These are phyloP conservation scores for Erythrobasidium hasegawianum DNA, from an alignment of 1,284 basidiomycete genomes.

Conservation along the genomic window DNA sequence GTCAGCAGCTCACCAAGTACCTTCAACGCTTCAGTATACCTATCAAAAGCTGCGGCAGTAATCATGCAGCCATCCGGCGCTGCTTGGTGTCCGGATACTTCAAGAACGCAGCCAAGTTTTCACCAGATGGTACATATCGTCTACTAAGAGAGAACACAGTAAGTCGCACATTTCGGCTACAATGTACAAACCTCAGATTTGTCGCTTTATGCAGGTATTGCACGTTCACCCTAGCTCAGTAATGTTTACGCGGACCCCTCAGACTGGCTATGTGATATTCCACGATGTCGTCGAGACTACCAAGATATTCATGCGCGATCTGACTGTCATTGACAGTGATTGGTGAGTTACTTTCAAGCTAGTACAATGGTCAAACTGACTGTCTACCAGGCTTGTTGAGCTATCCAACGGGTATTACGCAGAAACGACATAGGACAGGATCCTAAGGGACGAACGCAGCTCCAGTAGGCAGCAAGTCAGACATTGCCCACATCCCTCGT, in stretches of 20 bases:
- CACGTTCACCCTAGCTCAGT: slow-evolving; percentile 92
- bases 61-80: slow-evolving; percentile 60
- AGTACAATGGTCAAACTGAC: background rate
- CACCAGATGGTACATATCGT: slow-evolving; percentile 56
- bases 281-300: slow-evolving; percentile 95
- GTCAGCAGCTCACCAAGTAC: slow-evolving; percentile 86
- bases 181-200: background rate
- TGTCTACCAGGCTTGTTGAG: slow-evolving; percentile 24
- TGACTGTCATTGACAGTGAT: slow-evolving; percentile 56
- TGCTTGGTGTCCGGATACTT: slow-evolving; percentile 91
- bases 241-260: slow-evolving; percentile 84
- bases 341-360: slow-evolving; percentile 50
- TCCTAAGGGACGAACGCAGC: too few species aligned
- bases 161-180: slow-evolving; percentile 49
- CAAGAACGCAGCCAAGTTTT: slow-evolving; percentile 79
- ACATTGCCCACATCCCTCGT: too few species aligned
- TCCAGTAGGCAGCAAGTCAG: too few species aligned
- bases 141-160: slow-evolving; percentile 77
- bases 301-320: slow-evolving; percentile 63
- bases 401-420: slow-evolving; percentile 35
- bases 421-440: background rate
- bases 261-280: slow-evolving; percentile 87
- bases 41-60: slow-evolving; percentile 64
- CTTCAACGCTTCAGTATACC: slow-evolving; percentile 80
- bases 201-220: too few species aligned